Base-by-base conservation (phyloP, 176 grass and related monocot genomes). In the Bolboschoenus planiculmis region DNA sequence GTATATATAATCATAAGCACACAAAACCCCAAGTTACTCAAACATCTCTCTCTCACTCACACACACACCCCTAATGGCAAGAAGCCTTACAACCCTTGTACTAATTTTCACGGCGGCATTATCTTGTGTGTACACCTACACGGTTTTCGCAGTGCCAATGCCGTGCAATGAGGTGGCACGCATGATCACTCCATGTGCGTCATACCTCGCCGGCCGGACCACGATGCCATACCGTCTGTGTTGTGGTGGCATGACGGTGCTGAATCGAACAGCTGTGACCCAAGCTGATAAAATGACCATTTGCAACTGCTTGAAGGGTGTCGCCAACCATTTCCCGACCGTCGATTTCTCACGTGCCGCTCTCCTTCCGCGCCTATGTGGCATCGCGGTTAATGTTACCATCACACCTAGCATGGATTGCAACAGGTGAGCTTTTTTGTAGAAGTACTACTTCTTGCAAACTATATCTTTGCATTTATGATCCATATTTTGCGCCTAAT, bases 391-490 rank as follows among this genome's bases (percentile, higher is more conserved):
- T 65, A 86, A 86, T 39, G 39, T 86, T 39, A 80, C 84, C 73
- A 66, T 86, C 27, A 53, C 84, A 4, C 84, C 84, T 13, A 66
- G 21, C 74, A 79, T 86, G 50, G 75, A 86, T 54, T 86, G 84
- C 57, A 65, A 26, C 55, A 86, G 54, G 84, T 86, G 10, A 64
- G 54, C 6, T 72, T 40, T 43, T 1, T 53, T 43, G 2, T 24
- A 24, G 21, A 5, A 36, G n/a, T 27, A 54, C 35, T 2, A 10
- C 23, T 33, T 7, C 57, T 42, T 39, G 24, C 20, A 81, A 81
- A 81, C 29, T 3, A n/a, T 77, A 10, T 77, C 9, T n/a, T n/a
- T n/a, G n/a, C 11, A 43, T 47, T 23, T 78, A 36, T n/a, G n/a
- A n/a, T n/a, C n/a, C n/a, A n/a, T n/a, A 20, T 40, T n/a, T 42